Base-by-base conservation (phyloP, 2,329 filamentous ascomycete genomes). In the Neocucurbitaria cava region DNA sequence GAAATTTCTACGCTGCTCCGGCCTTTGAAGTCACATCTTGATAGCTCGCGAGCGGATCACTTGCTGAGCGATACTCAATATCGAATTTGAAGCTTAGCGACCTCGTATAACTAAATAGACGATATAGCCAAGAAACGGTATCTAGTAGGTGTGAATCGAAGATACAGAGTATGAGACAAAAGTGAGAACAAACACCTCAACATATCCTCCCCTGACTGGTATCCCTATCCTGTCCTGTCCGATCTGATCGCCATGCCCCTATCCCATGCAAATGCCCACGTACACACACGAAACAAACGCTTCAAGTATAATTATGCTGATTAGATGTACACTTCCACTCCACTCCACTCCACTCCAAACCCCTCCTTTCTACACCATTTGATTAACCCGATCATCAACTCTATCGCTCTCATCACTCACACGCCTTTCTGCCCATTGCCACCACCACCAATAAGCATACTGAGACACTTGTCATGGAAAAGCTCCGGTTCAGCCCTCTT, bases 241-340 rank as follows among this genome's bases (percentile, higher is more conserved):
- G n/a, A n/a, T n/a, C n/a, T n/a, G n/a, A n/a, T n/a, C n/a, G n/a
- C n/a, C n/a, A n/a, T n/a, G 13, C 33, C 35, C 35, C 18, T 38
- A n/a, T 15, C 23, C 57, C 57, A 54, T 60, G 57, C 57, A 60
- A 60, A 60, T 60, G 57, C 57, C 57, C 55, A 52, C 57, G 57
- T 50, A n/a, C n/a, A n/a, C n/a, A n/a, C n/a, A n/a, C n/a, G n/a
- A n/a, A n/a, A 54, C 57, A 43, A 59, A 59, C 57, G 57, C 54
- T 60, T 48, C 40, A 58, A 57, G 47, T 54, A 58, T 41, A 57
- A 58, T 45, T 58, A 57, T 58, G 54, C 54, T 56, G 28, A 45
- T 48, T 50, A 43, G 43, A 50, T 56, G 52, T 56, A 53, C 44
- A 53, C 39, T 30, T n/a, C n/a, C 52, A 41, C 40, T 41, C 39